Conservation (phyloP, 495 filamentous ascomycete genomes). For the Filosporella fistucella region DNA sequence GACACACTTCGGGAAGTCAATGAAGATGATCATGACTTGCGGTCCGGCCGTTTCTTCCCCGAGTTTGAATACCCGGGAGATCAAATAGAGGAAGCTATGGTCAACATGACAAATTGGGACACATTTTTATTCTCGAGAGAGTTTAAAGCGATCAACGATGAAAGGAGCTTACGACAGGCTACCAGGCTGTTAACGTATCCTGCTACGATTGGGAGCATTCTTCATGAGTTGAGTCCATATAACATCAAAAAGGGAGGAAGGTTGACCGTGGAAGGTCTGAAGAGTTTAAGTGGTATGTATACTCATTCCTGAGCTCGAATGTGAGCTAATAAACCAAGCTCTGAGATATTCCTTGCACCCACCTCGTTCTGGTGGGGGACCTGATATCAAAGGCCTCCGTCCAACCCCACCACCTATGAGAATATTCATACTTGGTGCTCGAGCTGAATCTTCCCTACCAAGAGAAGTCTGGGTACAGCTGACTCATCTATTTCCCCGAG, state of each 20-base stretch:
- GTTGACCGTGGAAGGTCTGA: constrained; percentile 81
- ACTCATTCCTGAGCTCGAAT: too few relatives aligned
- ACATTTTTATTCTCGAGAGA: constrained; percentile 87
- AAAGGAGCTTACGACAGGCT: constrained; percentile 81
- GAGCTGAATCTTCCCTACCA: constrained; percentile 92
- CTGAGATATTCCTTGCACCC: constrained; percentile 93
- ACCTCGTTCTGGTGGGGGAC: constrained; percentile 67
- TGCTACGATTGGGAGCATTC: constrained; percentile 79
- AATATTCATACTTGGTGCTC: constrained; percentile 90
- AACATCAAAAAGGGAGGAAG: constrained; percentile 64
- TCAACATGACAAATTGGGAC: constrained; percentile 99
- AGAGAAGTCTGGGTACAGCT: constrained; percentile 93
- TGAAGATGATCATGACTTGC: constrained; percentile 95
- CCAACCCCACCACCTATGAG: constrained; percentile 81
- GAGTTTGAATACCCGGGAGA: constrained; percentile 88
- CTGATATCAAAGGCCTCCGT: constrained; percentile 72
- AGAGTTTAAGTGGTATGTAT: constrained; percentile 79
- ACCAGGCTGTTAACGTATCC: constrained; percentile 93
- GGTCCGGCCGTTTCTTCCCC: constrained; percentile 83
- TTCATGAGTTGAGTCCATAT: constrained; percentile 94
- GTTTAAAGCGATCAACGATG: constrained; percentile 83
- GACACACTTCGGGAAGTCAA: constrained; percentile 89
- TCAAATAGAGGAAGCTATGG: constrained; percentile 84
- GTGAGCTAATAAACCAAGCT: constrained; percentile 42
- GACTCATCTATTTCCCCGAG: constrained; percentile 79